Evolutionary conservation across 257 asterid genomes (phyloP), one percentile per base, ranked within the genome.

Genomic region (Fraxinus quadrangulata): DNA sequence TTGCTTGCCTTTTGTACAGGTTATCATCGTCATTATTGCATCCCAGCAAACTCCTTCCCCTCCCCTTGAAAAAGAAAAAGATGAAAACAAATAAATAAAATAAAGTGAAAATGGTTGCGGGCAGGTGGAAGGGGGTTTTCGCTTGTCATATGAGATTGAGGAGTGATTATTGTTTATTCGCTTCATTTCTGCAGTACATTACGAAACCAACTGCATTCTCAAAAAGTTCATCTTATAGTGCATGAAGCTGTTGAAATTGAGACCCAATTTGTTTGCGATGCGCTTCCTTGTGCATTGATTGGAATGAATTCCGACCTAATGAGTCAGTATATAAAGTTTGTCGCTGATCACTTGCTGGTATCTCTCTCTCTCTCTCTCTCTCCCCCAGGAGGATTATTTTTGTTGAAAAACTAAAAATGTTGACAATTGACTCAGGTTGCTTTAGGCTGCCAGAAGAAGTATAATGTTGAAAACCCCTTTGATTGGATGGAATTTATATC

Each of bases 401-500:
- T 30, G 1, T 47, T 70, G 24, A 56, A 24, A 71, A 73, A 11
- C 70, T 68, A 70, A 78, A 45, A 37, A 68, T 61, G 1, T 63
- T 30, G 34, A 21, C 68, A 5, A 40, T 51, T 66, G 16, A 10
- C 6, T 73, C 88, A 90, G 96, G 92, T 84, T 78, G 83, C 93
- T 33, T 80, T 92, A 74, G 97, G 94, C 12, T 91, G 81, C 76
- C 84, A 78, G 45, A 89, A 73, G 84, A 85, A 59, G 78, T 89
- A 88, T 77, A 84, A 88, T 45, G 90, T 81, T 5, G 92, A 87
- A 39, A 91, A 91, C 85, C 97, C 97, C 70, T 91, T 93, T 16
- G 97, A 93, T 54, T 91, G 97, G 97, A 92, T 90, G 96, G 95
- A 92, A 68, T 85, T 85, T 78, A 90, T 92, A 63, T 89, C 96